phyloP scores from a whole-genome alignment of 23 red algal genomes.

The Gracilaria gracilis region DNA sequence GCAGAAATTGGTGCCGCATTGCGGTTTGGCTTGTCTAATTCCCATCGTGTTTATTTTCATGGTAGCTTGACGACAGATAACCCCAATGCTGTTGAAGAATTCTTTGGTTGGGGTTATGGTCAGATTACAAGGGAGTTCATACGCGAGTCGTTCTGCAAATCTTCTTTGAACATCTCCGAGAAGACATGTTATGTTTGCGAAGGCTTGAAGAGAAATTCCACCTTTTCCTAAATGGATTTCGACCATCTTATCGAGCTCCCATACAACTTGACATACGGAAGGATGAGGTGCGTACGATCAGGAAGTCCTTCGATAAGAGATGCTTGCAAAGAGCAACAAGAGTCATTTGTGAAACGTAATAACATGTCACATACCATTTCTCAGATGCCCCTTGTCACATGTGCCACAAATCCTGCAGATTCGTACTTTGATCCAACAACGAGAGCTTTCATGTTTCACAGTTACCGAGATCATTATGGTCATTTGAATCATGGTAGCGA shows the following conservation, averaged over 20 bases:
- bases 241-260: constrained; percentile 40
- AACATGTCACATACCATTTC: constrained; percentile 52
- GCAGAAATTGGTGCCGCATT: constrained; percentile 65
- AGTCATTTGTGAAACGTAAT: constrained; percentile 7
- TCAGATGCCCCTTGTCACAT: constrained; percentile 55
- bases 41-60: constrained; percentile 44
- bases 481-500: background rate
- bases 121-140: constrained; percentile 51
- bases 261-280: constrained; percentile 34
- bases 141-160: constrained; percentile 45
- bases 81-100: constrained; percentile 56
- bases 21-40: constrained; percentile 55
- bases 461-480: constrained; percentile 63
- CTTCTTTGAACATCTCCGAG: constrained; percentile 7
- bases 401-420: constrained; percentile 26
- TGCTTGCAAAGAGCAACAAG: background rate
- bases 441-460: constrained; percentile 54
- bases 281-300: constrained; percentile 3
- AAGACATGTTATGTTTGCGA: constrained; percentile 10
- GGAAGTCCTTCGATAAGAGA: background rate
- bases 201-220: constrained; percentile 1
- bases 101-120: constrained; percentile 63
- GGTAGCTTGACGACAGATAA: constrained; percentile 25
- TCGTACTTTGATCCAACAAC: constrained; percentile 22
- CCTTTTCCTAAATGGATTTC: constrained; percentile 1